Evolutionary conservation across 345 rosid genomes (phyloP), one percentile per base, ranked within the genome.

Genomic region (Reutealis trisperma): DNA sequence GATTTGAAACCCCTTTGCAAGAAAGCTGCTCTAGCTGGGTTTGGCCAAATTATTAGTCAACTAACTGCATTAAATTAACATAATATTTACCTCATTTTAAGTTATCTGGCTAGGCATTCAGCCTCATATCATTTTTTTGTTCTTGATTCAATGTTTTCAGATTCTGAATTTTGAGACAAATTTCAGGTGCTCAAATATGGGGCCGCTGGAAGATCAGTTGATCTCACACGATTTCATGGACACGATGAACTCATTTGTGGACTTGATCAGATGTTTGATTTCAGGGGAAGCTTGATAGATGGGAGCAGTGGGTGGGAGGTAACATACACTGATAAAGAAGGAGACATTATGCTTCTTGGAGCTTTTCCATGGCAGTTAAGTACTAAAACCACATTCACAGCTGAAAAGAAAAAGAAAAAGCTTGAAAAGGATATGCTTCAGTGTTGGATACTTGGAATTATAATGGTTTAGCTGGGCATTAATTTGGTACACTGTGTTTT

Each of bases 321-420:
- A 57, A 76, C 80, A 9, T 87, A 72, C 77, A 47, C 49, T 3
- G 88, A 86, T 71, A 13, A 74, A 25, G 84, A 82, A 22, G 85
- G 93, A 1, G 84, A 80, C 77, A 62, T 70, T 77, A 82, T 81
- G 85, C 82, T 75, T 15, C 47, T 79, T 30, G 78, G 85, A 72
- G 86, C 84, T 47, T 58, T 41, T 68, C 81, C 78, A 13, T 85
- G 91, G 91, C 80, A 83, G 90, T 88, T 83, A 83, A 85, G 87
- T 83, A 58, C 66, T 63, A 74, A 52, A 79, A 42, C 55, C 14
- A 37, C 41, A 37, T 37, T 37, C 6, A 7, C 41, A 37, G 41
- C 5, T 7, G 5, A 37, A 37, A 37, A 37, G 41, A 3, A 34
- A 34, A 34, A 34, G 41, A 5, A 41, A n/a, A 41, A 71, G 14